Conservation (phyloP, 441 rosid genomes). For the Flueggea neowawraea region DNA sequence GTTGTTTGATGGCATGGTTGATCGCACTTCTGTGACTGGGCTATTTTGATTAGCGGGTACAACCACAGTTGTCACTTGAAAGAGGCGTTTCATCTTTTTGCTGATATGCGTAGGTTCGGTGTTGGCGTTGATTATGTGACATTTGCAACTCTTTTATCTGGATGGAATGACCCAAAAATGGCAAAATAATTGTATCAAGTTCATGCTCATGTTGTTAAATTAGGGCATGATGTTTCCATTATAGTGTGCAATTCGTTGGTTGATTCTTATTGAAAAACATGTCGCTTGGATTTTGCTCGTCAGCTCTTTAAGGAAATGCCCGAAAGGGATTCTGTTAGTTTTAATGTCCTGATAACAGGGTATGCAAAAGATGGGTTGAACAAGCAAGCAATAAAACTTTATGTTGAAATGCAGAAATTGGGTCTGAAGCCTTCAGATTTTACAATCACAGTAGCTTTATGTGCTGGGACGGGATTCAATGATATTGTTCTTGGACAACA, state of each 20-base stretch:
- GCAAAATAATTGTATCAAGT: slow-evolving; percentile 39
- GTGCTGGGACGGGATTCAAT: slow-evolving; percentile 52
- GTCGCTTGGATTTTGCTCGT: slow-evolving; percentile 38
- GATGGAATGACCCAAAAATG: slow-evolving; percentile 34
- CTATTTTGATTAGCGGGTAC: slow-evolving; percentile 76
- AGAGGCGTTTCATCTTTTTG: slow-evolving; percentile 62
- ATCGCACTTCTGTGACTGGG: slow-evolving; percentile 73
- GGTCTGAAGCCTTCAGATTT: slow-evolving; percentile 75
- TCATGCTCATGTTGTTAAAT: slow-evolving; percentile 52
- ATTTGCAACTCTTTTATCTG: slow-evolving; percentile 64
- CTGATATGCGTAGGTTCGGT: slow-evolving; percentile 44
- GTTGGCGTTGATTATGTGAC: slow-evolving; percentile 63
- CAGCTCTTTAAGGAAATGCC: slow-evolving; percentile 47
- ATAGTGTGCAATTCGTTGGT: slow-evolving; percentile 63
- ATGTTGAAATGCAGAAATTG: slow-evolving; percentile 45
- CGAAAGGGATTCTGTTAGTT: slow-evolving; percentile 56
- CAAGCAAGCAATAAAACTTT: slow-evolving; percentile 47
- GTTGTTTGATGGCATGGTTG: slow-evolving; percentile 47
- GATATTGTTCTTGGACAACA: slow-evolving; percentile 53
- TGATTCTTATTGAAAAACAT: slow-evolving; percentile 68
- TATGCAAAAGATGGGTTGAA: slow-evolving; percentile 50
- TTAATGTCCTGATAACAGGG: slow-evolving; percentile 55
- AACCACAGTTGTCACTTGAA: slow-evolving; percentile 30
- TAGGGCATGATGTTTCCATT: slow-evolving; percentile 39
- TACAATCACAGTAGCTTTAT: slow-evolving; percentile 67